Conservation (phyloP, 202 grass and related monocot species). For the Dendrocalamus latiflorus region DNA sequence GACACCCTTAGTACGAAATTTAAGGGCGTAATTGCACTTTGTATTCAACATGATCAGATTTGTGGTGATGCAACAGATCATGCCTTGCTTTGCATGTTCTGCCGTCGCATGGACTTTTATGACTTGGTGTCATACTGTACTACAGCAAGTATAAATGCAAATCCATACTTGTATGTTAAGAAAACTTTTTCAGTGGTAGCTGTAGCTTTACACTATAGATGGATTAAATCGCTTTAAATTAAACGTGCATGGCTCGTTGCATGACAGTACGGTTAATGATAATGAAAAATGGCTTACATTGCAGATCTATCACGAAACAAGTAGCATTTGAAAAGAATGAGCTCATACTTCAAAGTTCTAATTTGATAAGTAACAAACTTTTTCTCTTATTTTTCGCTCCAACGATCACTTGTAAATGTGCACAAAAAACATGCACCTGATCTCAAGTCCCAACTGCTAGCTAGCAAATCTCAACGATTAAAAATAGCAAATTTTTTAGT, state of each 20-base stretch:
- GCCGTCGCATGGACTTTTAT: not conserved
- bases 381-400: too few relatives aligned
- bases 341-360: not conserved
- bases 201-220: not conserved
- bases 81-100: constrained; percentile 2
- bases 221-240: not conserved
- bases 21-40: not conserved
- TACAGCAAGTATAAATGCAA: not conserved
- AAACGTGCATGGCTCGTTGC: not conserved
- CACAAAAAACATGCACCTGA: not conserved
- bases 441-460: not conserved
- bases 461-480: not conserved
- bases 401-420: too few relatives aligned
- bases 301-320: not conserved
- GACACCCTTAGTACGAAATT: not conserved
- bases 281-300: too few relatives aligned
- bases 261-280: not conserved
- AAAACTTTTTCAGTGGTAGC: not conserved
- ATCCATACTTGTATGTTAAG: constrained; percentile 16
- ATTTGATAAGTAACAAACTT: not conserved
- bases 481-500: not conserved
- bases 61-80: not conserved
- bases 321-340: not conserved
- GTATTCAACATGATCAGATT: not conserved
- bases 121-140: not conserved